Percentiles rank a stretch among this genome's conserved stretches.
These are phyloP conservation scores for Candida fluviatilis DNA, from an alignment of 805 yeast genomes.

Conservation along the genomic window DNA sequence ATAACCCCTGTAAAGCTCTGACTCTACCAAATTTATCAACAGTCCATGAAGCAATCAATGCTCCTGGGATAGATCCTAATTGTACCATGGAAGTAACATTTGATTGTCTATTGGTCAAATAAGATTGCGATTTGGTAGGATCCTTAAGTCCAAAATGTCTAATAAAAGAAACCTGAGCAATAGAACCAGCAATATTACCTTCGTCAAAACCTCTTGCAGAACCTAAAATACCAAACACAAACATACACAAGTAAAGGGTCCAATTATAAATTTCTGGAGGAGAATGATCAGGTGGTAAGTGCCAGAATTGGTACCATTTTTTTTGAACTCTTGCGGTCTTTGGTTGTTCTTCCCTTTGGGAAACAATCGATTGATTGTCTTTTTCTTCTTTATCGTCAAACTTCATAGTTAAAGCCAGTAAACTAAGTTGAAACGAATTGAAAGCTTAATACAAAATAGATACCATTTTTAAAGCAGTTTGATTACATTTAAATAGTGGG, in stretches of 20 bases:
- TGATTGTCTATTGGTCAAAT: constrained; percentile 42
- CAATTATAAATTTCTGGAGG: constrained; percentile 43
- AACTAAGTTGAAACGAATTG: too few species aligned
- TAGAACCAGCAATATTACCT: constrained; percentile 45
- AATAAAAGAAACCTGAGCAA: constrained; percentile 40
- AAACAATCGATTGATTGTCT: constrained; percentile 1
- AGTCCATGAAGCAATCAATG: constrained; percentile 41
- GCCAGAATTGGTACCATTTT: constrained; percentile 5
- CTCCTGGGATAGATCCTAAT: constrained; percentile 50
- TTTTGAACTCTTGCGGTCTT: background rate
- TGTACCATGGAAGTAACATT: constrained; percentile 57
- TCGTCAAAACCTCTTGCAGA: constrained; percentile 55
- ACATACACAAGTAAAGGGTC: constrained; percentile 39
- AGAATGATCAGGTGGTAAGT: constrained; percentile 6
- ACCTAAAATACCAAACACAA: constrained; percentile 51
- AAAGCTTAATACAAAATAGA: too few species aligned
- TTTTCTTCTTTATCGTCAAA: background rate
- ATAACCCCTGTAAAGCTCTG: constrained; percentile 39
- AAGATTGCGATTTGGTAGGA: constrained; percentile 22
- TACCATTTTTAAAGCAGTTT: too few species aligned
- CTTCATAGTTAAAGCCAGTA: background rate
- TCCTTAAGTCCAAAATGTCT: constrained; percentile 40
- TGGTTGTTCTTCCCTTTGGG: background rate
- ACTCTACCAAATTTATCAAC: constrained; percentile 49
- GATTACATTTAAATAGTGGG: too few species aligned